Evolutionary conservation across 1,284 basidiomycete genomes (phyloP).

Genomic region (Apiotrichum montevideense): DNA sequence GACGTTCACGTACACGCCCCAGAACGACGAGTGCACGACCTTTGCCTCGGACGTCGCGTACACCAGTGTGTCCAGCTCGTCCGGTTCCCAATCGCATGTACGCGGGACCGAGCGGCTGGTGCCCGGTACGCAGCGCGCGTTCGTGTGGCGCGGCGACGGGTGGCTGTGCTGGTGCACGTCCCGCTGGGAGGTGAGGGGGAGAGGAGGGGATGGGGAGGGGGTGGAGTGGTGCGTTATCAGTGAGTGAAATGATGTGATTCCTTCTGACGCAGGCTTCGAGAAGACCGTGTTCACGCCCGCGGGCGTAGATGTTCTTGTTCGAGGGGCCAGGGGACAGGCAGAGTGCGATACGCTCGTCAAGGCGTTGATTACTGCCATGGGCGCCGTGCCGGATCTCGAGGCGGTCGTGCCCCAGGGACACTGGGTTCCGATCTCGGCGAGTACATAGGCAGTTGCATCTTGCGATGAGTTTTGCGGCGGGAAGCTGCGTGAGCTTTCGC

Average conservation of each 20-base stretch:
- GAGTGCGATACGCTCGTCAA: too few relatives aligned
- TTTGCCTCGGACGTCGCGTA: constrained; percentile 50
- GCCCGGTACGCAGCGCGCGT: constrained; percentile 39
- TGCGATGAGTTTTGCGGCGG: too few relatives aligned
- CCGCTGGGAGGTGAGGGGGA: constrained; percentile 53
- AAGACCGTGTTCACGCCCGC: constrained; percentile 54
- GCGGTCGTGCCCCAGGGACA: too few relatives aligned
- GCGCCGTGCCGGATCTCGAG: too few relatives aligned
- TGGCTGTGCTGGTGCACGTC: constrained; percentile 49
- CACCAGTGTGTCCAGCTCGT: neutral
- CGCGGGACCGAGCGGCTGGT: constrained; percentile 42
- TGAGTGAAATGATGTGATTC: constrained; percentile 16
- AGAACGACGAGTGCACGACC: constrained; percentile 18
- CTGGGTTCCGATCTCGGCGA: too few relatives aligned
- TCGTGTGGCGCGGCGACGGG: constrained; percentile 52
- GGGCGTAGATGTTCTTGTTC: constrained; percentile 52
- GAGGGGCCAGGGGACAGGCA: constrained; percentile 10
- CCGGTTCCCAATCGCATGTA: constrained; percentile 20
- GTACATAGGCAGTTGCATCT: too few relatives aligned
- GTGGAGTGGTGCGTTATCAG: constrained; percentile 52
- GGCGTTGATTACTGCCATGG: too few relatives aligned
- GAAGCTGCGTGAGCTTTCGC: too few relatives aligned
- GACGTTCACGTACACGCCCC: constrained; percentile 48
- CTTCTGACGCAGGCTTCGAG: constrained; percentile 46
- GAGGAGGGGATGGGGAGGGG: constrained; percentile 31